Evolutionary conservation across 371 early-diverging fungal genomes (phyloP).

Genomic region (Mortierella sp.): DNA sequence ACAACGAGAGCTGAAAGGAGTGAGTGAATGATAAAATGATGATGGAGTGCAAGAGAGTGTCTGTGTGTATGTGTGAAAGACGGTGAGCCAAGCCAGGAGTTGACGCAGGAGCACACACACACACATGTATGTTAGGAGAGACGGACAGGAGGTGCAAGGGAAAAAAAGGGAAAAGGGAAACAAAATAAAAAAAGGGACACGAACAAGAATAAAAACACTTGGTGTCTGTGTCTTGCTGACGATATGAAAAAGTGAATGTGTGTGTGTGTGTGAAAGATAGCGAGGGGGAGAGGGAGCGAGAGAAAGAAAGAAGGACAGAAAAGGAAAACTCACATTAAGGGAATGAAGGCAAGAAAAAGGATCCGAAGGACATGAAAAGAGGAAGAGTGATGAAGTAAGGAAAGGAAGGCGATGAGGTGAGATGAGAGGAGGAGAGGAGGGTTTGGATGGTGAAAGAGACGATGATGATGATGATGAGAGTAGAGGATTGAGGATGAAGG

Average conservation of each 20-base stretch:
- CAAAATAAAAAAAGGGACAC: background rate
- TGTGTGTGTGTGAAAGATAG: no score
- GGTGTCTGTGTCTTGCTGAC: background rate
- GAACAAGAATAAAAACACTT: background rate
- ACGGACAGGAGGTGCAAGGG: constrained; percentile 11
- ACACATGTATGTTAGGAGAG: background rate
- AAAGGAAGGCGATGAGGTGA: background rate
- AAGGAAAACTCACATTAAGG: constrained; percentile 1
- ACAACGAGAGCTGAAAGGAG: background rate
- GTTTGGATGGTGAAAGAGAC: no score
- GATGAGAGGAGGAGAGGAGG: background rate
- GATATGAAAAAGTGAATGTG: no score
- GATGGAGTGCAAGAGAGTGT: background rate
- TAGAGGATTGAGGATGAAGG: background rate
- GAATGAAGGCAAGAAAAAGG: background rate
- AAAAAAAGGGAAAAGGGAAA: background rate
- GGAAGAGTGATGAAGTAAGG: background rate
- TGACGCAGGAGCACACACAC: constrained; percentile 11
- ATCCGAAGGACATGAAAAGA: background rate
- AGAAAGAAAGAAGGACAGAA: background rate
- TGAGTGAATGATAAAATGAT: background rate
- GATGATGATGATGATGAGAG: background rate
- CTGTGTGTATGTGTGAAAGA: background rate
- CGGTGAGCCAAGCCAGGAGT: constrained; percentile 9
- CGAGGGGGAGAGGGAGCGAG: no score